Evolutionary conservation across 2,329 filamentous ascomycete species (phyloP), one percentile per base, ranked within the genome.

Genomic region (Phyllosticta citriasiana): DNA sequence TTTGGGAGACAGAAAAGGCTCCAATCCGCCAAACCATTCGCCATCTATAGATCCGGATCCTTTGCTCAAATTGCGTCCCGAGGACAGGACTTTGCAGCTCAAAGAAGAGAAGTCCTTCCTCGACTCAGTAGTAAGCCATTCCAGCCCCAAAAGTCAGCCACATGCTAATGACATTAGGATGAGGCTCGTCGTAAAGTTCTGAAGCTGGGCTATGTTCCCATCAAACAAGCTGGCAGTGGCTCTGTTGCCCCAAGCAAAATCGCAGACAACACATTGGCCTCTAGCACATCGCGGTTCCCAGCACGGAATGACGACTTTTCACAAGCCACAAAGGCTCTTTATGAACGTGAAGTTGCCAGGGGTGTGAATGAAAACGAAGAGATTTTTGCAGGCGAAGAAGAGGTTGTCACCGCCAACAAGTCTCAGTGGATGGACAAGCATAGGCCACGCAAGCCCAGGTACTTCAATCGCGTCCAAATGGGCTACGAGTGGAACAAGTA

Each of bases 401-500:
- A 87, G 51, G 85, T 96, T 26, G 78, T 81, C 33, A 83, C 82
- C 9, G 76, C 78, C 4, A 78, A 82, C 2, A 85, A 85, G 66
- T 87, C 90, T 3, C 83, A 86, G 65, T 96, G 91, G 91, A 86
- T 88, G 5, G 85, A 86, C 71, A 91, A 93, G 74, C 88, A 96
- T 74, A 84, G 88, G 50, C 91, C 93, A 7, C 84, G 94, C 65
- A 99, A 97, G 76, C 94, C 94, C 12, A 85, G 88, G 63, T 97
- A 97, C 77, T 99, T 99, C 82, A 97, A 97, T 72, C 88, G 94
- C 51, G 92, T 97, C 55, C 92, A 96, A 74, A 97, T 97, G 89
- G 94, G 94, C 59, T 99, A 97, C 74, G 94, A 99, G 74, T 99
- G 94, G 94, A 99, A 99, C 80, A 99, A 99, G 76, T 99, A 99